Evolutionary conservation across 495 filamentous ascomycete genomes (phyloP), one percentile per base, ranked within the genome.

Genomic region (Penicillium turbatum): DNA sequence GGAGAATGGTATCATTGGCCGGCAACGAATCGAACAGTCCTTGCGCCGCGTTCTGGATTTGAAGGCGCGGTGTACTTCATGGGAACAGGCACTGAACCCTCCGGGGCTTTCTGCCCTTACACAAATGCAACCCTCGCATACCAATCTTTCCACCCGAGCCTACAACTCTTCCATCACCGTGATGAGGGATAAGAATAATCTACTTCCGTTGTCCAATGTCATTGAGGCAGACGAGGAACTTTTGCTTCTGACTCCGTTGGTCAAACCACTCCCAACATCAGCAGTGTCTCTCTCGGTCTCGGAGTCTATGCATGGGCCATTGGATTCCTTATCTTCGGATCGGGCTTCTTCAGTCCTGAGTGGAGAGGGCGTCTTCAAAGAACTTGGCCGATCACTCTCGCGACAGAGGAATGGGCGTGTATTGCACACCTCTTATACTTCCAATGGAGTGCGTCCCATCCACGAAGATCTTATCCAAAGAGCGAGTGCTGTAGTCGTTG

Each of bases 401-500:
- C 80, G 90, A 32, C 87, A 92, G 56, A 71, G 90, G 10, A 87
- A 83, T 54, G 90, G 89, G 0, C 86, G 90, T 58, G 82, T 95
- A 12, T 71, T 95, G 29, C 90, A 96, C 65, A 95, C 90, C 1
- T 95, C 90, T 0, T 96, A 96, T 66, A 96, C 90, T 0, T 84
- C 89, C 1, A 92, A 93, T 59, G 90, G 90, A 15, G 84, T 96
- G 9, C 81, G 90, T 29, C 90, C 90, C 44, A 85, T 93, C 1
- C 90, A 96, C 60, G 90, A 96, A 64, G 90, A 89, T 52, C 73
- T 96, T 15, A 93, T 95, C 62, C 88, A 92, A 55, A 78, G 89
- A 59, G 90, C 90, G 5, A 86, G 84, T 47, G 87, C 87, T 35
- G 88, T 96, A 50, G 86, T 96, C 60, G 82, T 96, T 48, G 77